Base-by-base conservation (phyloP, 331 rosid species). In the Arachis monticola region DNA sequence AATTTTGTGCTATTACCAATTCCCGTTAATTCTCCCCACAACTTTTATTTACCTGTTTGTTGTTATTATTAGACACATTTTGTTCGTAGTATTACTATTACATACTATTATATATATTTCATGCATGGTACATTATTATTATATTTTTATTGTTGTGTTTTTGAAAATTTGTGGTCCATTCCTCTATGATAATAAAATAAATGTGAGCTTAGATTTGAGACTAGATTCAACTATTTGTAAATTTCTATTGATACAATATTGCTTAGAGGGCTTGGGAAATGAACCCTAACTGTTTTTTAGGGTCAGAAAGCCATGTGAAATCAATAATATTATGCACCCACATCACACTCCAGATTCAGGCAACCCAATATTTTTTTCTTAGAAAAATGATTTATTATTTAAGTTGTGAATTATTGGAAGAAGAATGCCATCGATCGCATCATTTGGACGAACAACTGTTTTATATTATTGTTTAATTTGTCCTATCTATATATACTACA, bases 261-360 rank as follows among this genome's bases (percentile, higher is more conserved):
- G 56, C 11, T 44, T 78, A 27, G 67, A 57, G 69, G 70, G 70
- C 57, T 72, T 76, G 87, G 82, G 74, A 76, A 76, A 48, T 44
- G 84, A 58, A 62, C 72, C 87, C 42, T 60, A 47, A 55, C 40
- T 44, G 41, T 27, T 59, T 73, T 66, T 66, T 75, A 72, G 77
- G 75, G 60, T 67, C 84, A 67, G 80, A 80, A 22, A 9, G 69
- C 75, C 87, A 83, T 84, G 85, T 84, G 87, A 84, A 58, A 68
- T 48, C 82, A 27, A 68, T 78, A 63, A 57, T 40, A 32, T 64
- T 46, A 27, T 31, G 13, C 45, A 1, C 52, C 12, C 59, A 58
- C 35, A 9, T 46, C 8, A 17, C 75, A 17, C 75, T 53, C 32
- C 77, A 60, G 69, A 68, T 73, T 61, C 85, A 53, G 58, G 68